Base-by-base conservation (phyloP, 2,329 filamentous ascomycete genomes). In the Leptographium galeiforme region DNA sequence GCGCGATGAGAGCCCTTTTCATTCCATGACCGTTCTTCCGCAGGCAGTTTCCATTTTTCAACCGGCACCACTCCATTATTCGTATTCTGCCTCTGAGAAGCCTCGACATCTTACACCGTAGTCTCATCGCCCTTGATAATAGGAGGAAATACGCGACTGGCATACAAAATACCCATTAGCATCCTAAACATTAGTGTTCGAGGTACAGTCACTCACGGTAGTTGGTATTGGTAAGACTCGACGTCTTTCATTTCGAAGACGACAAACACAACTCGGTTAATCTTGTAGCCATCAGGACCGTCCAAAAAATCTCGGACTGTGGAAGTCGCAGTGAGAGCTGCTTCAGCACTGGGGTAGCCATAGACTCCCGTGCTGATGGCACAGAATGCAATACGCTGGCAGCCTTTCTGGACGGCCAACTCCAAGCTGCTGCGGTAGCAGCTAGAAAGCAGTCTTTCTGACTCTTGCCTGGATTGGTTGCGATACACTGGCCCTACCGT, bases 281-380 rank as follows among this genome's bases (percentile, higher is more conserved):
- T 66, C 60, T 73, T 76, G 25, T 63, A 54, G 2, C 71, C 72
- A 13, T 71, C 61, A 6, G 71, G 60, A 6, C 68, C 64, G 18
- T 75, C 72, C n/a, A 84, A 61, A 57, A 80, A 84, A 39, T 68
- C 63, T 53, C 76, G 73, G 11, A 83, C 76, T 1, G 77, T 67
- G 36, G 76, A 71, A 51, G 85, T 75, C 1, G 89, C 93, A 11
- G 84, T 75, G n/a, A 73, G 66, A 0, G 89, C 88, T 1, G 91
- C 93, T 43, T 82, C 76, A 1, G 64, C 58, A 60, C 80, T 86
- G 0, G 91, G 91, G 64, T 94, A 97, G 1, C 88, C 88, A 46
- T 95, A 97, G 1, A 95, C 67, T 0, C 91, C 93, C 1, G 91
- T 96, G 63, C 89, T 95, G 56, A 97, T 76, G 19, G 81, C 84